phyloP scores from a whole-genome alignment of 1,284 basidiomycete genomes.

The Thecaphora thlaspeos region DNA sequence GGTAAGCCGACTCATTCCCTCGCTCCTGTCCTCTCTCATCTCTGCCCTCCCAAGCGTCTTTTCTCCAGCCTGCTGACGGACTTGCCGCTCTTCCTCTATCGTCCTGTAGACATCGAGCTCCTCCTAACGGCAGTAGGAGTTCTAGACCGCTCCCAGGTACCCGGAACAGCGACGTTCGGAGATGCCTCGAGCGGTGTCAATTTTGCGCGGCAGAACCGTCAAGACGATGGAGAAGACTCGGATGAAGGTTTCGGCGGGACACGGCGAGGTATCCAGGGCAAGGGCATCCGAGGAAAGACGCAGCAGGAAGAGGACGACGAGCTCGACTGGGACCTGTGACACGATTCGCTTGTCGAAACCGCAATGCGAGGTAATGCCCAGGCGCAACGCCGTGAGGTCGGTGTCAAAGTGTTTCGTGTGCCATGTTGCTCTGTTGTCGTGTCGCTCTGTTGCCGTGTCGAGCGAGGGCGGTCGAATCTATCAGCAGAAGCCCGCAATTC shows the following conservation, averaged over 20 bases:
- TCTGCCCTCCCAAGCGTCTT: not conserved
- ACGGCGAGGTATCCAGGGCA: slow-evolving; percentile 14
- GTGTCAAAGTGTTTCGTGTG: no score
- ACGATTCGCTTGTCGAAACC: not conserved
- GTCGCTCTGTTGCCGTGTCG: no score
- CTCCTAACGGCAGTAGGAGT: slow-evolving; percentile 51
- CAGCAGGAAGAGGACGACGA: slow-evolving; percentile 54
- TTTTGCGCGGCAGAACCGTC: slow-evolving; percentile 14
- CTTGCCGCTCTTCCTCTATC: no score
- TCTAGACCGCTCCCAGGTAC: slow-evolving; percentile 37
- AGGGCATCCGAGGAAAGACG: slow-evolving; percentile 24
- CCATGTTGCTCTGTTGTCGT: no score
- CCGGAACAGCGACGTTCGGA: slow-evolving; percentile 21
- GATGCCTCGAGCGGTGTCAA: slow-evolving; percentile 12
- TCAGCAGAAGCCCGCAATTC: no score
- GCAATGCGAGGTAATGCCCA: no score
- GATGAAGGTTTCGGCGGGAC: slow-evolving; percentile 11
- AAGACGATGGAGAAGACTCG: slow-evolving; percentile 19
- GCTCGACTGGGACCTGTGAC: slow-evolving; percentile 53
- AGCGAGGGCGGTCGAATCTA: no score
- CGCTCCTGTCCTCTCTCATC: not conserved
- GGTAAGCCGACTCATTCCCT: slow-evolving; percentile 62
- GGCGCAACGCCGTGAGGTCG: no score
- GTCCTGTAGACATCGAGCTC: slow-evolving; percentile 46
- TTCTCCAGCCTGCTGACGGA: no score